Evolutionary conservation across 2,329 filamentous ascomycete species (phyloP).

Genomic region (Penicillium freii): DNA sequence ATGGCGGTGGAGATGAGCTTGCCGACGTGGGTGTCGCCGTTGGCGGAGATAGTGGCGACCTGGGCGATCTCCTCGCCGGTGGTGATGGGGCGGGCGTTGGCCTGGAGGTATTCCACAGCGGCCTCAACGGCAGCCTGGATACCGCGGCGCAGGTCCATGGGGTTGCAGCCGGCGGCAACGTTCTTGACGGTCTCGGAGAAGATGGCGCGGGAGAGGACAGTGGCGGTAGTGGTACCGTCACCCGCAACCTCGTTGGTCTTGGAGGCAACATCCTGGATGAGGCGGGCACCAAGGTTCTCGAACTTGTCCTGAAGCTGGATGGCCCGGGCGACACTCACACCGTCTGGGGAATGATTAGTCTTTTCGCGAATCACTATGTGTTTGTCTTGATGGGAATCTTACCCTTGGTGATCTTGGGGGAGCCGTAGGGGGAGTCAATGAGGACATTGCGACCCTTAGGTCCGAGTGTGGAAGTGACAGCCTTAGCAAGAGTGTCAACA

Average conservation of each 20-base stretch:
- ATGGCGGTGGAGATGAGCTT: conserved; percentile 96
- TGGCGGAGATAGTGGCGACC: conserved; percentile 96
- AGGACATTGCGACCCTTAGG: conserved; percentile 98
- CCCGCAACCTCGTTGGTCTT: conserved; percentile 99
- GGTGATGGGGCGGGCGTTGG: conserved; percentile 97
- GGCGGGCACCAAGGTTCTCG: conserved; percentile 95
- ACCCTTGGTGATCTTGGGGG: conserved; percentile 99
- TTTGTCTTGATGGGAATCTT: conserved; percentile 34
- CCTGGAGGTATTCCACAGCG: conserved; percentile 88
- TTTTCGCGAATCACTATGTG: neutral
- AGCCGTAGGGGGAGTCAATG: conserved; percentile 97
- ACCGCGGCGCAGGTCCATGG: conserved; percentile 96
- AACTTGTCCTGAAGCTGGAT: conserved; percentile 97
- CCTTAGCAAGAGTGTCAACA: conserved; percentile 95
- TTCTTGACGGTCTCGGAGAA: conserved; percentile 99
- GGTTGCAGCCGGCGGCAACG: conserved; percentile 98
- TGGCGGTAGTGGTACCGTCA: conserved; percentile 97
- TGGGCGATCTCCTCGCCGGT: conserved; percentile 96
- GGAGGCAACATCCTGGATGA: conserved; percentile 95
- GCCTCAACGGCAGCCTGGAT: conserved; percentile 95
- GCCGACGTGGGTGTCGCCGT: conserved; percentile 93
- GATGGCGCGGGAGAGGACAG: conserved; percentile 93
- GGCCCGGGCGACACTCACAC: conserved; percentile 85
- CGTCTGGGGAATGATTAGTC: conserved; percentile 55
- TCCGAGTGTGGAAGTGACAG: conserved; percentile 91